These are phyloP conservation scores for bread wheat (Triticum aestivum) DNA, from an alignment of 176 grass and related monocot species.

Conservation along the genomic window IWGSC_CS_RefSeq_v2.1 NC_057811.1:342689835-342690334, in stretches of 20 bases:
- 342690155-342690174: conserved; percentile 3
- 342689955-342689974: background rate
- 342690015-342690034: background rate
- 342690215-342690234: background rate
- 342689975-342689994: background rate
- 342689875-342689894: background rate
- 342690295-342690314: background rate
- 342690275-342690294: background rate
- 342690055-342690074: conserved; percentile 30
- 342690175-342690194: background rate
- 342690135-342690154: background rate
- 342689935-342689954: background rate
- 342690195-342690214: background rate
- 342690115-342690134: background rate
- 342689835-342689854: background rate
- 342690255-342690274: background rate
- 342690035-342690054: conserved; percentile 11
- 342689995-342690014: background rate
- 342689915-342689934: no score
- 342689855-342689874: background rate
- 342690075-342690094: background rate
- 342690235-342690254: no score
- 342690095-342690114: background rate
- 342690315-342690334: background rate
- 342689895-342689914: no score